These are phyloP conservation scores for Dentipellis sp. DNA, from an alignment of 768 basidiomycete genomes.

Conservation along the genomic window DNA sequence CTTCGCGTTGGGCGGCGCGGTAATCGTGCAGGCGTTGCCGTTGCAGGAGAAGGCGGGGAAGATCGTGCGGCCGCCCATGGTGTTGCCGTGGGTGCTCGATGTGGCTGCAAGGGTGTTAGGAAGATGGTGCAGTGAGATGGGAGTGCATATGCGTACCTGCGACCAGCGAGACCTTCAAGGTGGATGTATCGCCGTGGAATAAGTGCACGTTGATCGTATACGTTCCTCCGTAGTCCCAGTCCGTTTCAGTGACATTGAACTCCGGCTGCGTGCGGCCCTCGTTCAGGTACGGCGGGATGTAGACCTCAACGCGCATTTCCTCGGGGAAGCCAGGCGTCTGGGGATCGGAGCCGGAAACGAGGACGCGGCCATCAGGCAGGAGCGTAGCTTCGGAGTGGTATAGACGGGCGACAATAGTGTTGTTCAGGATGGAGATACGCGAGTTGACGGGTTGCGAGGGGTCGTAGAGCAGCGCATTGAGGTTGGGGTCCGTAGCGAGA, in stretches of 20 bases:
- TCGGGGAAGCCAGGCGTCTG: conserved; percentile 49
- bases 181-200: conserved; percentile 29
- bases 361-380: conserved; percentile 64
- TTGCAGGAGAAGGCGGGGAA: conserved; percentile 66
- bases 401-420: conserved; percentile 63
- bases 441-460: conserved; percentile 48
- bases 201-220: conserved; percentile 40
- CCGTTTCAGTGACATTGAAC: conserved; percentile 46
- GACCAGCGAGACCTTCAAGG: conserved; percentile 54
- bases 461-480: conserved; percentile 61
- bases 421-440: conserved; percentile 57
- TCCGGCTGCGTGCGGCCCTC: conserved; percentile 52
- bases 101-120: conserved; percentile 32
- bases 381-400: conserved; percentile 76
- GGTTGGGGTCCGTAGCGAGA: conserved; percentile 53
- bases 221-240: conserved; percentile 53
- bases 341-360: conserved; percentile 73
- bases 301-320: conserved; percentile 73
- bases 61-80: conserved; percentile 63
- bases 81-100: conserved; percentile 71
- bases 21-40: conserved; percentile 68
- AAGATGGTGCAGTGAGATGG: neutral
- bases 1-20: conserved; percentile 60
- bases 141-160: conserved; percentile 36
- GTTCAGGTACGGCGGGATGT: conserved; percentile 80